A percentile compares a stretch with the other conserved stretches of the same genome.
phyloP scores from a whole-genome alignment of 768 basidiomycete species.

The Mycena leptocephala region DNA sequence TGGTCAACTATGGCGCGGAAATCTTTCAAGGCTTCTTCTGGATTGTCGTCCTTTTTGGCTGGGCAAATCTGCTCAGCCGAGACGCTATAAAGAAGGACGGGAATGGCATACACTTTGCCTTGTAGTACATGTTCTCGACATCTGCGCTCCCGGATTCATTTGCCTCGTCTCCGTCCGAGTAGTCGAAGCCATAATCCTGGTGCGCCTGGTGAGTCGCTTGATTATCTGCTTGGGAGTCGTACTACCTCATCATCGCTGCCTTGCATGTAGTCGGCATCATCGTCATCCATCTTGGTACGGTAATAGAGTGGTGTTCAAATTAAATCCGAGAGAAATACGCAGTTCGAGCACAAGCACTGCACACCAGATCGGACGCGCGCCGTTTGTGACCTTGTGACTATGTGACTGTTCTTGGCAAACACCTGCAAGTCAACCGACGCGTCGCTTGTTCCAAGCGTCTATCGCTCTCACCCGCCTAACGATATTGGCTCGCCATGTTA shows the following conservation, averaged over 20 bases:
- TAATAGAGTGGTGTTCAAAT: no score
- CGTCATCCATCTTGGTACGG: slow-evolving; percentile 93
- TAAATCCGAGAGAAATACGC: background rate
- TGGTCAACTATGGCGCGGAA: slow-evolving; percentile 91
- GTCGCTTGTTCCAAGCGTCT: background rate
- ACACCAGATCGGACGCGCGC: background rate
- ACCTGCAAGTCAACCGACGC: slow-evolving; percentile 10
- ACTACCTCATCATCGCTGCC: slow-evolving; percentile 89
- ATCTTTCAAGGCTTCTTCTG: slow-evolving; percentile 92
- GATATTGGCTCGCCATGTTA: slow-evolving; percentile 21
- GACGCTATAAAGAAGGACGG: background rate
- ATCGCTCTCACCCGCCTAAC: background rate
- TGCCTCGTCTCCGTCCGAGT: slow-evolving; percentile 91
- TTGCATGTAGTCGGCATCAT: slow-evolving; percentile 96
- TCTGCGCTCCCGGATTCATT: slow-evolving; percentile 88
- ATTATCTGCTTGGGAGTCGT: background rate
- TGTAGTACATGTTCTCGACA: slow-evolving; percentile 98
- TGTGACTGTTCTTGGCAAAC: background rate
- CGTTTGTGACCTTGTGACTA: slow-evolving; percentile 2
- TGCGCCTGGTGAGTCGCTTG: slow-evolving; percentile 28
- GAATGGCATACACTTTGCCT: slow-evolving; percentile 86
- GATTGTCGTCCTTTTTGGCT: slow-evolving; percentile 96
- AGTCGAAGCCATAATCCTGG: slow-evolving; percentile 97
- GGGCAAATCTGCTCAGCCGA: slow-evolving; percentile 28
- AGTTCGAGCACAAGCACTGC: background rate